Evolutionary conservation across 1,284 basidiomycete species (phyloP).

Genomic region (Ganoderma leucocontextum): DNA sequence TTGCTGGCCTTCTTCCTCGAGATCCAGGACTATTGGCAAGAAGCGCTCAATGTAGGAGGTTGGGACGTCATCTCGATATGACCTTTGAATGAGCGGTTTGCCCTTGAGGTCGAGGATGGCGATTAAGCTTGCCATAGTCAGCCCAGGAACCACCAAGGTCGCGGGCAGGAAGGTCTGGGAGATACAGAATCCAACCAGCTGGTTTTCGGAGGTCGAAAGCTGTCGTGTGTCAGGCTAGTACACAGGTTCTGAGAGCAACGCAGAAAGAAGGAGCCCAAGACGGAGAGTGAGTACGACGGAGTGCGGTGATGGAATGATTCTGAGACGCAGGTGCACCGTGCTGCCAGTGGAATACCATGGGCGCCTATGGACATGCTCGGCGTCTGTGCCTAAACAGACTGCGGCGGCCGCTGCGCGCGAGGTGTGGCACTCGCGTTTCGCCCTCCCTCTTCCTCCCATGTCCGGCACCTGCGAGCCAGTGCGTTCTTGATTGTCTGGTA

Average conservation of each 20-base stretch:
- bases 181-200: neutral
- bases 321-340: too few relatives aligned
- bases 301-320: neutral
- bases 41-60: slow-evolving; percentile 92
- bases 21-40: slow-evolving; percentile 92
- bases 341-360: neutral
- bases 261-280: neutral
- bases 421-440: slow-evolving; percentile 24
- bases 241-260: neutral
- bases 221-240: neutral
- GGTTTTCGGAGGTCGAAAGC: neutral
- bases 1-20: slow-evolving; percentile 97
- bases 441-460: slow-evolving; percentile 26
- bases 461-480: slow-evolving; percentile 28
- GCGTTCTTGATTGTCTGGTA: neutral
- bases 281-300: neutral
- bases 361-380: slow-evolving; percentile 15
- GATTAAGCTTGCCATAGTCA: slow-evolving; percentile 71
- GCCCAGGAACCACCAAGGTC: neutral
- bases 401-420: slow-evolving; percentile 27
- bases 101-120: slow-evolving; percentile 99
- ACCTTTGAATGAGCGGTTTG: slow-evolving; percentile 97
- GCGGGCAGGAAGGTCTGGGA: neutral
- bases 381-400: slow-evolving; percentile 5
- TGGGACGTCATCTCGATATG: slow-evolving; percentile 96